Evolutionary conservation across 768 basidiomycete genomes (phyloP).

Genomic region (Leccinum aurantiacum): DNA sequence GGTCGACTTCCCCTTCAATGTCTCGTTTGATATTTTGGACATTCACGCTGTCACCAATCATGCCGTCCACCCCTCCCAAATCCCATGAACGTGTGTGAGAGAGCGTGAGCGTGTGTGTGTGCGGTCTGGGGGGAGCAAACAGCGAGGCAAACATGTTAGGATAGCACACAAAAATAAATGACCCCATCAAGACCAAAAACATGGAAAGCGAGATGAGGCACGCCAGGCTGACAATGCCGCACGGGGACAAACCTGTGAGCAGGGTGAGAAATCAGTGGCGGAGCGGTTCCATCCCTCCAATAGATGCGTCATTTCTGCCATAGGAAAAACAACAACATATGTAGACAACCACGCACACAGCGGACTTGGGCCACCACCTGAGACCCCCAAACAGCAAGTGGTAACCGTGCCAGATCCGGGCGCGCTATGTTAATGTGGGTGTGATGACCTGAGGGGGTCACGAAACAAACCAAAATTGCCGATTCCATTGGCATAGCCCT

Average conservation of each 20-base stretch:
- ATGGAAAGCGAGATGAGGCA: neutral
- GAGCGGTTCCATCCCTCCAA: neutral
- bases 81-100: conserved; percentile 15
- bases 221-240: neutral
- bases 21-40: neutral
- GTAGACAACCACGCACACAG: neutral
- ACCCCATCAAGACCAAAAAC: neutral
- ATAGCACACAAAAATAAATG: neutral
- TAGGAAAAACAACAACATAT: conserved; percentile 15
- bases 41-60: neutral
- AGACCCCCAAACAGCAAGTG: neutral
- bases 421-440: neutral
- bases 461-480: conserved; percentile 1
- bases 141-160: neutral
- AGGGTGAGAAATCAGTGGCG: conserved; percentile 24
- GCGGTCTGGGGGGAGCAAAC: conserved; percentile 8
- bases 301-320: conserved; percentile 33
- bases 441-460: conserved; percentile 2
- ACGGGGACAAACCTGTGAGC: neutral
- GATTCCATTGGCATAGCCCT: neutral
- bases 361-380: neutral
- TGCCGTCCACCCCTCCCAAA: neutral
- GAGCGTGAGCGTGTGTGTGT: neutral
- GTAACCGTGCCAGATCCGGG: neutral
- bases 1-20: neutral